Evolutionary conservation across 2,329 filamentous ascomycete species (phyloP).

Genomic region (Alternaria hordeiaustralica): DNA sequence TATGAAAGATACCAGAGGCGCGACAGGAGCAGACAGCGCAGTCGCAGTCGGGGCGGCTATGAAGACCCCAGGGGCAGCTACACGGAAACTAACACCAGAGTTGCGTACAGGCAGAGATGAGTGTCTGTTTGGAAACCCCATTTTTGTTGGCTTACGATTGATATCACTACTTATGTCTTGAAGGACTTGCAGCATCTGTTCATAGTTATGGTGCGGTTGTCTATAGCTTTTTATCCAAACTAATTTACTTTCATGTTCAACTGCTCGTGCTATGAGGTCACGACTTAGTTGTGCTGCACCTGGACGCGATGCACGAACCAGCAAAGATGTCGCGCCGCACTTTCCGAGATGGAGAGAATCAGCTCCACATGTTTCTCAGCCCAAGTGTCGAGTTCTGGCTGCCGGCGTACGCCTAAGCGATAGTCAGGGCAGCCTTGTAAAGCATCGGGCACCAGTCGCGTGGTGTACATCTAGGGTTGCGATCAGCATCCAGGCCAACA

Average conservation of each 20-base stretch:
- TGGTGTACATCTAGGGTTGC: slow-evolving; percentile 18
- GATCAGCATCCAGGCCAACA: slow-evolving; percentile 21
- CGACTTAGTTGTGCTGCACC: slow-evolving; percentile 1
- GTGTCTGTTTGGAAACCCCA: not conserved
- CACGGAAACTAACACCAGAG: slow-evolving; percentile 41
- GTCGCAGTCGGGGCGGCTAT: slow-evolving; percentile 39
- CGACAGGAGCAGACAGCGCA: slow-evolving; percentile 36
- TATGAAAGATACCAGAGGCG: slow-evolving; percentile 33
- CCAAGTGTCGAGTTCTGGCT: slow-evolving; percentile 9
- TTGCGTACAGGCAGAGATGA: slow-evolving; percentile 28
- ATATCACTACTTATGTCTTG: not conserved
- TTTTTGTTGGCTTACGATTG: not conserved
- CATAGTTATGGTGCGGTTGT: not conserved
- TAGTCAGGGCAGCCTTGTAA: slow-evolving; percentile 19
- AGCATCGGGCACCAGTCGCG: slow-evolving; percentile 25
- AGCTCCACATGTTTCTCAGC: slow-evolving; percentile 10
- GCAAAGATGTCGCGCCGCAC: slow-evolving; percentile 5
- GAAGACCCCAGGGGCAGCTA: slow-evolving; percentile 36
- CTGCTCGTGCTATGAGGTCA: slow-evolving; percentile 8
- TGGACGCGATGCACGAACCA: not conserved
- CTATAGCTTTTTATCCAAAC: not conserved
- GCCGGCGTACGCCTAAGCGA: slow-evolving; percentile 16
- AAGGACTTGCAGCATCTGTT: not conserved
- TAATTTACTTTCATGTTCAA: not conserved
- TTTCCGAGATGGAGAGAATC: not conserved